A percentile compares a stretch with the other conserved stretches of the same genome.
Evolutionary conservation across 345 rosid genomes (phyloP).

Genomic region (Sisymbrium altissimum): DNA sequence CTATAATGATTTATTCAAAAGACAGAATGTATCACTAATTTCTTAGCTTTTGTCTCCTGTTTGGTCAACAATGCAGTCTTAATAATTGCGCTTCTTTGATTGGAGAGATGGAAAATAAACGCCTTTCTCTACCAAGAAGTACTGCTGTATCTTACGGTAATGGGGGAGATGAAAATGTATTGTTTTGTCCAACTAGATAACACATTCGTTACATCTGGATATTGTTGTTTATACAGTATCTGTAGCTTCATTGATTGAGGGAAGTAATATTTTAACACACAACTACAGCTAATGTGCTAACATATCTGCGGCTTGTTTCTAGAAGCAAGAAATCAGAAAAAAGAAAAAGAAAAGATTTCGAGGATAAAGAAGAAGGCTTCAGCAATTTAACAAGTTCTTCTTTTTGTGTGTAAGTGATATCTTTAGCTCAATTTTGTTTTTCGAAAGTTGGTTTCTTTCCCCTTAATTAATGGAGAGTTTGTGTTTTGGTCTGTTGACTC

Average conservation of each 20-base stretch:
- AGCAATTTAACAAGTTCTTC: background rate
- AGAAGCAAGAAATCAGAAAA: background rate
- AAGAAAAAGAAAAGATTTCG: background rate
- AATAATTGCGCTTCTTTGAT: background rate
- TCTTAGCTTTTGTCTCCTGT: background rate
- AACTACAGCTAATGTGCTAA: background rate
- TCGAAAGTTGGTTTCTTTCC: background rate
- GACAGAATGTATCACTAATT: background rate
- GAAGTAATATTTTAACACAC: background rate
- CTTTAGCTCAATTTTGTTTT: background rate
- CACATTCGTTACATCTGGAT: background rate
- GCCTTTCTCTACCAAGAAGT: background rate
- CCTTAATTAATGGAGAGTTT: background rate
- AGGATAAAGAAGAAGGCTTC: background rate
- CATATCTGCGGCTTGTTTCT: background rate
- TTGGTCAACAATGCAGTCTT: constrained; percentile 1
- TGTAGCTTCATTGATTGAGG: background rate
- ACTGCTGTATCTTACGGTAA: background rate
- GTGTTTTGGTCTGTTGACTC: background rate
- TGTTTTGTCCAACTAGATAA: background rate
- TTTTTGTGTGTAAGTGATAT: background rate
- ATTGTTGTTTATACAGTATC: background rate
- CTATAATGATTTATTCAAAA: background rate
- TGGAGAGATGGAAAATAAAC: background rate
- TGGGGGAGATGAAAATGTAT: background rate